Conservation (phyloP, 1,284 basidiomycete species). For the Apiotrichum sp. region DNA sequence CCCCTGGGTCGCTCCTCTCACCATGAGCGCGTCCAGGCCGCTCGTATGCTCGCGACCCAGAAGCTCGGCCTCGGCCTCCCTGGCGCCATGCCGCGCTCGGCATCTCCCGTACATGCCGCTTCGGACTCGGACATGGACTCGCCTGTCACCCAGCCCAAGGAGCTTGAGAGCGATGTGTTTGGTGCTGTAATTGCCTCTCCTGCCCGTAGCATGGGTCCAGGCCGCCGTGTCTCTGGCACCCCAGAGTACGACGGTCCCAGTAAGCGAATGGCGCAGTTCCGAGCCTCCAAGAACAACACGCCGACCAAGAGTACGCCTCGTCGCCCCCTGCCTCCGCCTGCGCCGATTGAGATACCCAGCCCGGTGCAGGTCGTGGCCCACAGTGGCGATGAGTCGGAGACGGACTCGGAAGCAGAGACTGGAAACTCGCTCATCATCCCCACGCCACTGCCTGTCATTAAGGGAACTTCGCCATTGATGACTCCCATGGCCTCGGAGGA, state of each 20-base stretch:
- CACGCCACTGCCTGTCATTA: slow-evolving; percentile 31
- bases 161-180: slow-evolving; percentile 9
- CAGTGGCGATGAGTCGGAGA: slow-evolving; percentile 7
- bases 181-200: slow-evolving; percentile 12
- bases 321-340: slow-evolving; percentile 28
- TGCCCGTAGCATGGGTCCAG: slow-evolving; percentile 3
- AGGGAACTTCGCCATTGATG: slow-evolving; percentile 33
- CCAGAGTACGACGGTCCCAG: slow-evolving; percentile 32
- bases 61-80: slow-evolving; percentile 40
- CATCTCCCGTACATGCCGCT: background rate
- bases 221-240: slow-evolving; percentile 18
- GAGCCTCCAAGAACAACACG: slow-evolving; percentile 4
- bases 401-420: slow-evolving; percentile 2
- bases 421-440: slow-evolving; percentile 19
- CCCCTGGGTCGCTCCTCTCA: slow-evolving; percentile 68
- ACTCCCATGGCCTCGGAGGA: background rate
- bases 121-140: background rate
- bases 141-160: background rate
- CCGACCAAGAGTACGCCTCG: slow-evolving; percentile 6
- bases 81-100: background rate
- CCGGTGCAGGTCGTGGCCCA: slow-evolving; percentile 20
- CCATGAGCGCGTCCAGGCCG: slow-evolving; percentile 40
- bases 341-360: slow-evolving; percentile 30
- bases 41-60: slow-evolving; percentile 42
- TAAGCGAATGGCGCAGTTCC: slow-evolving; percentile 30